Conservation (phyloP, 2,329 filamentous ascomycete species). For the Drechslerella coelobrocha region DNA sequence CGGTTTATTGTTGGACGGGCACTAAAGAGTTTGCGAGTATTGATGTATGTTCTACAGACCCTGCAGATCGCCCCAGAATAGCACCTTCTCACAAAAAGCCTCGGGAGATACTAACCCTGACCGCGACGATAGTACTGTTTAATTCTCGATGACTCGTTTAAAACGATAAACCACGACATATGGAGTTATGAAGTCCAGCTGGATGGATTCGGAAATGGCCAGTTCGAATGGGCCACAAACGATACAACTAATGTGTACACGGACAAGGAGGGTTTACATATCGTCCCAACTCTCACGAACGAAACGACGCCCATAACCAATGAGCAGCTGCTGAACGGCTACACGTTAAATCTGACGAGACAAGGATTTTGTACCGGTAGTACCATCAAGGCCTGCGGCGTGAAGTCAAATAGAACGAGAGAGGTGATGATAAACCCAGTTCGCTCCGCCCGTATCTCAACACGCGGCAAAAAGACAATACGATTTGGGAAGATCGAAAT, state of each 20-base stretch:
- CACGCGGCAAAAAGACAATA: constrained; percentile 61
- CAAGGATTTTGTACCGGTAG: constrained; percentile 60
- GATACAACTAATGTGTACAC: constrained; percentile 62
- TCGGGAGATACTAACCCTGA: constrained; percentile 2
- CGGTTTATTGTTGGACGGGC: constrained; percentile 37
- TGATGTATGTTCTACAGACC: constrained; percentile 4
- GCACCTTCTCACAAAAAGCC: neutral
- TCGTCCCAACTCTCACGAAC: constrained; percentile 64
- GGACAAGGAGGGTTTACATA: constrained; percentile 63
- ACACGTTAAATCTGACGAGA: constrained; percentile 61
- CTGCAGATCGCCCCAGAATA: neutral
- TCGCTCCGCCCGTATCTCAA: constrained; percentile 62
- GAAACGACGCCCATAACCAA: constrained; percentile 39
- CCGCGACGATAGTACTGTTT: constrained; percentile 60
- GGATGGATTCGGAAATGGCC: constrained; percentile 60
- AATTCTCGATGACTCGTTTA: constrained; percentile 64
- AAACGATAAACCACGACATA: constrained; percentile 59
- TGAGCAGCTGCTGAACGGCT: constrained; percentile 55
- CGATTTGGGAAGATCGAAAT: constrained; percentile 65
- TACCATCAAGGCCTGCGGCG: constrained; percentile 57
- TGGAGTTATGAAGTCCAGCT: constrained; percentile 64
- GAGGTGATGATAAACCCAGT: constrained; percentile 64
- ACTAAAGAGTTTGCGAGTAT: constrained; percentile 11
- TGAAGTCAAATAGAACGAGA: constrained; percentile 60
- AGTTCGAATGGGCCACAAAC: constrained; percentile 66